Conservation (phyloP, 306 rosid species). For the Echinosophora koreensis region DNA sequence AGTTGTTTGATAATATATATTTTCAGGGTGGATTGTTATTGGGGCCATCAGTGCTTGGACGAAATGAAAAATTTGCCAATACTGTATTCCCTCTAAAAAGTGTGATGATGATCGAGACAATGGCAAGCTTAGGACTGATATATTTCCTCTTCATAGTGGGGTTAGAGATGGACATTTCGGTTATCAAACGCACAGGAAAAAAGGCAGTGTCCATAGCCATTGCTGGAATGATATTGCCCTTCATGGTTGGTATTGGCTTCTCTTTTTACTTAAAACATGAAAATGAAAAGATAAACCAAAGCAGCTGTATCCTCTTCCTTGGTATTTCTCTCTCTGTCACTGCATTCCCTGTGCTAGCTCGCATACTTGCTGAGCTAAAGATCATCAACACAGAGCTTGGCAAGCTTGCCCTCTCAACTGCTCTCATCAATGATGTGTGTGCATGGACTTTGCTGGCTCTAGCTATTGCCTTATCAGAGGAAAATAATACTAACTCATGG, state of each 20-base stretch:
- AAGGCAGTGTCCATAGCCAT: constrained; percentile 65
- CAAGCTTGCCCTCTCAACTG: constrained; percentile 70
- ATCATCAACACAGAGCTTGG: constrained; percentile 82
- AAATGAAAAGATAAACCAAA: background rate
- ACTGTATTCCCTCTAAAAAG: constrained; percentile 73
- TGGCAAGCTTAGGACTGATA: constrained; percentile 84
- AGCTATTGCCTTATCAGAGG: constrained; percentile 73
- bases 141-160: constrained; percentile 85
- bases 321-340: constrained; percentile 79
- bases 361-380: constrained; percentile 82
- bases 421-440: constrained; percentile 75
- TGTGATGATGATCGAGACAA: constrained; percentile 80
- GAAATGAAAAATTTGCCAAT: constrained; percentile 46
- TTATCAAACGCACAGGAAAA: constrained; percentile 62
- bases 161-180: constrained; percentile 81
- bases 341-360: constrained; percentile 83
- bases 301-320: constrained; percentile 64
- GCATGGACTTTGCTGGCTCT: constrained; percentile 79
- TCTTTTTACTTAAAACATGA: constrained; percentile 40
- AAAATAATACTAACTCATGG: constrained; percentile 18
- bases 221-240: constrained; percentile 81
- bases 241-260: constrained; percentile 54
- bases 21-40: constrained; percentile 82
- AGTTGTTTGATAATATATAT: background rate
- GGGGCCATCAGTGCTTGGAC: constrained; percentile 87